Conservation (phyloP, 106 monocot species). For the Narthecium ossifragum region DNA sequence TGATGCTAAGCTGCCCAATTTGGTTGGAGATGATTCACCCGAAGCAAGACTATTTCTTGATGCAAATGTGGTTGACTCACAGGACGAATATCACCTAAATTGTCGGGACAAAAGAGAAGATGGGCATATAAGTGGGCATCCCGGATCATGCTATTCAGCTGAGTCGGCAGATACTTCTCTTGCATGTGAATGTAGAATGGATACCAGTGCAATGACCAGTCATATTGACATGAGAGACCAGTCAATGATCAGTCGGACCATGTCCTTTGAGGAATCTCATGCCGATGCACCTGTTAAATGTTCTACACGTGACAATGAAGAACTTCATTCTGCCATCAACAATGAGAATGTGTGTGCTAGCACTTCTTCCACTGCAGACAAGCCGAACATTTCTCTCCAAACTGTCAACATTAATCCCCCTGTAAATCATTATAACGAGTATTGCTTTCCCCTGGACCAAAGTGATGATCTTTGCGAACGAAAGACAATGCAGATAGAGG, state of each 20-base stretch:
- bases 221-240: too few species aligned
- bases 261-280: too few species aligned
- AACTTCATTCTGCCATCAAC: background rate
- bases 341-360: background rate
- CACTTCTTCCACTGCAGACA: too few species aligned
- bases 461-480: too few species aligned
- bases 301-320: background rate
- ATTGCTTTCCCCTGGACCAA: too few species aligned
- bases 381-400: too few species aligned
- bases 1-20: conserved; percentile 1
- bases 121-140: conserved; percentile 5
- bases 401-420: too few species aligned
- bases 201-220: too few species aligned
- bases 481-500: too few species aligned
- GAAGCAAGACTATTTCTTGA: conserved; percentile 9
- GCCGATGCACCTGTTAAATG: background rate
- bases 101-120: conserved; percentile 1
- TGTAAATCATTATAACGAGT: too few species aligned
- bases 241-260: too few species aligned
- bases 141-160: background rate
- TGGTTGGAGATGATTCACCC: conserved; percentile 9
- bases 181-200: background rate
- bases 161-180: conserved; percentile 2
- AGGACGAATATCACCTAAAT: conserved; percentile 1
- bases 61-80: conserved; percentile 7